These are phyloP conservation scores for Neofusicoccum kwambonambiense DNA, from an alignment of 2,329 filamentous ascomycete genomes.

Conservation along the genomic window DNA sequence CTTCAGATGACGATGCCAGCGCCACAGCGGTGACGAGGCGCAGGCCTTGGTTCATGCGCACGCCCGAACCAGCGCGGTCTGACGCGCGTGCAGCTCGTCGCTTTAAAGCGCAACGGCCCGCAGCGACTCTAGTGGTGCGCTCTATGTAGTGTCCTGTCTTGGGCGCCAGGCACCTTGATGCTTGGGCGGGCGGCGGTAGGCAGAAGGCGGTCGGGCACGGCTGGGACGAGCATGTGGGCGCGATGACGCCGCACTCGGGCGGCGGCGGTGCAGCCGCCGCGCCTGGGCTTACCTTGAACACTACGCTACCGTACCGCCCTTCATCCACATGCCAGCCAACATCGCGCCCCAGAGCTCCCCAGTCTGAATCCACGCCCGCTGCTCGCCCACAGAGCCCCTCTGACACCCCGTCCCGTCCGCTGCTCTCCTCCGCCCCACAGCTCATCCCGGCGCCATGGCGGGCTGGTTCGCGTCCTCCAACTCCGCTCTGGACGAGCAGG, in stretches of 20 bases:
- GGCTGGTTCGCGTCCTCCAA: slow-evolving; percentile 94
- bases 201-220: slow-evolving; percentile 8
- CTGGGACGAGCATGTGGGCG: neutral
- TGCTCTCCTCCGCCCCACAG: neutral
- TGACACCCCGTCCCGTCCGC: neutral
- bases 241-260: slow-evolving; percentile 12
- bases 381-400: neutral
- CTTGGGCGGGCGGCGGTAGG: neutral
- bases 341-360: slow-evolving; percentile 1
- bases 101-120: slow-evolving; percentile 1
- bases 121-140: neutral
- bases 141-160: neutral
- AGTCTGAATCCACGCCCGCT: neutral
- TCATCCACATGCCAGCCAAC: slow-evolving; percentile 10
- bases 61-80: neutral
- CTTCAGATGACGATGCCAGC: slow-evolving; percentile 15
- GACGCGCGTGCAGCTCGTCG: neutral
- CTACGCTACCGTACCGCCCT: neutral
- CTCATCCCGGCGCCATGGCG: slow-evolving; percentile 61
- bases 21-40: slow-evolving; percentile 16
- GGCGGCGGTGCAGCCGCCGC: neutral
- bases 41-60: neutral
- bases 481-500: slow-evolving; percentile 92
- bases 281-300: neutral
- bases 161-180: neutral